Percentiles rank a stretch among this genome's conserved stretches.
Conservation (phyloP, 2,329 filamentous ascomycete genomes). For the Trichoderma sp. region DNA sequence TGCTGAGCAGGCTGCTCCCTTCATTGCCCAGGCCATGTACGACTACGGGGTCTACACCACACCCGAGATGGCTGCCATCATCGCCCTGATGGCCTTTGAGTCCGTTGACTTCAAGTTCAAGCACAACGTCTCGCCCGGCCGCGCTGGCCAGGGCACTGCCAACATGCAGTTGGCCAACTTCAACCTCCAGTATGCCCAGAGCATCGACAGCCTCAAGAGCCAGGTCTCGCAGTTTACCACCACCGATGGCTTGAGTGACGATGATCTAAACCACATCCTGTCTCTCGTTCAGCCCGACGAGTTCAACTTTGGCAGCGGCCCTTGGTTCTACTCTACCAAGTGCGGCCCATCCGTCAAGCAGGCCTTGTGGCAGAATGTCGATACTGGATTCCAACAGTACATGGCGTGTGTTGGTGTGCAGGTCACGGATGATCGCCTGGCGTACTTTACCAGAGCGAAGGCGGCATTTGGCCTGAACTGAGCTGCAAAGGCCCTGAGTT, state of each 20-base stretch:
- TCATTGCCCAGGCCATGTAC: slow-evolving; percentile 57
- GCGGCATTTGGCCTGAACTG: slow-evolving; percentile 43
- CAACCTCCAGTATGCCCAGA: slow-evolving; percentile 51
- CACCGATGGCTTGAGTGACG: slow-evolving; percentile 32
- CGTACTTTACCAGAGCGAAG: slow-evolving; percentile 50
- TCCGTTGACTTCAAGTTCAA: slow-evolving; percentile 70
- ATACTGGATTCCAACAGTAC: slow-evolving; percentile 48
- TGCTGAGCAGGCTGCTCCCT: slow-evolving; percentile 60
- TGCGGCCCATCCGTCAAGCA: slow-evolving; percentile 40
- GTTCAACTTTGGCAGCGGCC: slow-evolving; percentile 55
- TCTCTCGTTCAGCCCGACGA: slow-evolving; percentile 49
- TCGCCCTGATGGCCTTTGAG: slow-evolving; percentile 73
- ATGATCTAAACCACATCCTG: slow-evolving; percentile 44
- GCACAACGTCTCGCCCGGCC: slow-evolving; percentile 59
- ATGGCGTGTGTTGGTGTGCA: slow-evolving; percentile 50
- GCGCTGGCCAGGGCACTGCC: slow-evolving; percentile 69
- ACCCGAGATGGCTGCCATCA: slow-evolving; percentile 67
- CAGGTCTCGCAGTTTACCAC: slow-evolving; percentile 35
- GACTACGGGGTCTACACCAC: slow-evolving; percentile 56
- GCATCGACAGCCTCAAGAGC: slow-evolving; percentile 40
- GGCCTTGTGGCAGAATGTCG: slow-evolving; percentile 39
- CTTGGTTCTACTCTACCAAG: slow-evolving; percentile 53
- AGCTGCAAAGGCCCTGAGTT: background rate
- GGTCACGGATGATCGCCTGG: slow-evolving; percentile 36
- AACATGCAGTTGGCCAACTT: slow-evolving; percentile 53